Evolutionary conservation across 805 yeast species (phyloP).

Genomic region (Cyberlindnera meyerae): DNA sequence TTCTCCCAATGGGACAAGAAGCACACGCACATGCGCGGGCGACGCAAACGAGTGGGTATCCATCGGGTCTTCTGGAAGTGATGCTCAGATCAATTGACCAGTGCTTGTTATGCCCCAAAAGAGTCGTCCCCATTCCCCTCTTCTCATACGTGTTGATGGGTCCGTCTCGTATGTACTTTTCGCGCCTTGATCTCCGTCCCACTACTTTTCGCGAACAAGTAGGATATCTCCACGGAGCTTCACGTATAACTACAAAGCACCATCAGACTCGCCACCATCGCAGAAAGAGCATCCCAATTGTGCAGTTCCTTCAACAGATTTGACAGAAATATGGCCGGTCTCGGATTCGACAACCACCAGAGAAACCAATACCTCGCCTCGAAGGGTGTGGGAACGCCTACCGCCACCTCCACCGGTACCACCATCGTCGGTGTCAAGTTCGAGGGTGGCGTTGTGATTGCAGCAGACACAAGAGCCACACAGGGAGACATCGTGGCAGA

Average conservation of each 20-base stretch:
- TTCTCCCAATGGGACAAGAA: conserved; percentile 63
- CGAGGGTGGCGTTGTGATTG: conserved; percentile 92
- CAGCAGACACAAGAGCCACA: conserved; percentile 98
- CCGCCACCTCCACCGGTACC: conserved; percentile 97
- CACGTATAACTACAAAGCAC: too few species aligned
- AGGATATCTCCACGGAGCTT: too few species aligned
- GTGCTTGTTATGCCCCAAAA: too few species aligned
- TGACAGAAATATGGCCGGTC: conserved; percentile 63
- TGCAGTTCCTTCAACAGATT: too few species aligned
- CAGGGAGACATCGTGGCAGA: conserved; percentile 96
- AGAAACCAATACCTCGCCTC: conserved; percentile 74
- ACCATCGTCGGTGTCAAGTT: conserved; percentile 96
- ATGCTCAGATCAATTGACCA: too few species aligned
- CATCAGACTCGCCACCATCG: too few species aligned
- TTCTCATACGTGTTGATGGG: too few species aligned
- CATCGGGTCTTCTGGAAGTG: conserved; percentile 22
- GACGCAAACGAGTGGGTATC: conserved; percentile 47
- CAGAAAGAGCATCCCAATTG: too few species aligned
- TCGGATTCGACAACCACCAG: conserved; percentile 88
- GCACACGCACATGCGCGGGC: conserved; percentile 61
- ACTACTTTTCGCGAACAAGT: too few species aligned
- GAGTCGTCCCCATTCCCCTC: too few species aligned
- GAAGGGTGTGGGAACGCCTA: conserved; percentile 73
- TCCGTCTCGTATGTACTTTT: too few species aligned
- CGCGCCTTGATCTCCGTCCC: too few species aligned